Evolutionary conservation across 768 basidiomycete species (phyloP).

Genomic region (Kwoniella botswanensis): DNA sequence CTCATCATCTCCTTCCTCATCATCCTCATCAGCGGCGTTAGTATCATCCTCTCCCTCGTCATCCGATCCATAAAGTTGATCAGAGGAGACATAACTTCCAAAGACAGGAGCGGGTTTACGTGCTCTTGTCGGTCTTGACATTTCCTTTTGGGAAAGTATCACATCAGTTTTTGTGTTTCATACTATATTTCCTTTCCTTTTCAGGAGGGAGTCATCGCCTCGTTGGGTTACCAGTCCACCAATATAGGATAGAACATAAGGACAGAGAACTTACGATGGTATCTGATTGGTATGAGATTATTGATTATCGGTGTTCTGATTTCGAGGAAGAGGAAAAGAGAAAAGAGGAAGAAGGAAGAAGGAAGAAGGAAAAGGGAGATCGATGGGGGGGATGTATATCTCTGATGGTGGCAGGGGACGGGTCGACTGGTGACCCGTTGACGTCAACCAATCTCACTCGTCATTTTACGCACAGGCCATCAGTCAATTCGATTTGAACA

Average conservation of each 20-base stretch:
- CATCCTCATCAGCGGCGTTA: background rate
- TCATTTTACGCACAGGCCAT: slow-evolving; percentile 1
- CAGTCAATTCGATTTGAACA: background rate
- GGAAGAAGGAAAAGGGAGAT: too few species aligned
- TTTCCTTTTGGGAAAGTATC: background rate
- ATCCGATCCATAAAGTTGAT: slow-evolving; percentile 16
- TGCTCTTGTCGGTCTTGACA: slow-evolving; percentile 11
- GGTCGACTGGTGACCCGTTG: too few species aligned
- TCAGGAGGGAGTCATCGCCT: too few species aligned
- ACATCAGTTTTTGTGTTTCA: too few species aligned
- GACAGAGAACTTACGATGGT: background rate
- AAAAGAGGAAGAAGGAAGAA: background rate
- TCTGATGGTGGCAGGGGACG: too few species aligned
- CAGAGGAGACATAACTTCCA: slow-evolving; percentile 8
- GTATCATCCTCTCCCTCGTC: slow-evolving; percentile 9
- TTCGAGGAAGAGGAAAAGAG: too few species aligned
- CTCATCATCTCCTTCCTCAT: slow-evolving; percentile 9
- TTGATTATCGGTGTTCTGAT: too few species aligned
- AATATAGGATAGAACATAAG: background rate
- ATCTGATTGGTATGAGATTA: too few species aligned
- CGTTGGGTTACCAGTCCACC: too few species aligned
- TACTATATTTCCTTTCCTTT: too few species aligned
- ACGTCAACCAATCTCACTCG: background rate
- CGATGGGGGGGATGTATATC: too few species aligned
- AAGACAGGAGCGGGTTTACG: slow-evolving; percentile 12